Conservation (phyloP, 2,329 filamentous ascomycete species). For the Aureobasidium sp. region DNA sequence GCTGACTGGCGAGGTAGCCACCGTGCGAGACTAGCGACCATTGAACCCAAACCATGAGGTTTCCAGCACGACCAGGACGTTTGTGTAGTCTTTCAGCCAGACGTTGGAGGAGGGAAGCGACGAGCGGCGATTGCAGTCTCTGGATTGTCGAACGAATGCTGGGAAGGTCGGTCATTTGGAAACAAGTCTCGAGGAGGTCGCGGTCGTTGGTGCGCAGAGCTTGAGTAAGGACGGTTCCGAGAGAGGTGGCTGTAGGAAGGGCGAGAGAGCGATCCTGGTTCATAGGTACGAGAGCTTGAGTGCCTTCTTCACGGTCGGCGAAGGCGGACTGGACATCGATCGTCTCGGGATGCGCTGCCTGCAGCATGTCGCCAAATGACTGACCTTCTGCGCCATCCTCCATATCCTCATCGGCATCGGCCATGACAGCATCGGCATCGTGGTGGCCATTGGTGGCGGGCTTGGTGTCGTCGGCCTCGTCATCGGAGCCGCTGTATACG, state of each 20-base stretch:
- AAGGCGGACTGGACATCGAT: conserved; percentile 64
- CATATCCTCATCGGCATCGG: conserved; percentile 22
- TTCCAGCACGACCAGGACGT: conserved; percentile 79
- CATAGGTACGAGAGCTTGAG: conserved; percentile 35
- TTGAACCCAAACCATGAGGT: conserved; percentile 90
- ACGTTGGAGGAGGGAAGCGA: conserved; percentile 68
- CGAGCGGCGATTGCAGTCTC: conserved; percentile 76
- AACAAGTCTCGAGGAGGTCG: conserved; percentile 82
- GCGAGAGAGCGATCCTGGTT: conserved; percentile 42
- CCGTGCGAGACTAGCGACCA: conserved; percentile 91
- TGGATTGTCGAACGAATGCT: conserved; percentile 86
- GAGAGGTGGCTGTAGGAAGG: conserved; percentile 65
- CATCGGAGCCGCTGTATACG: conserved; percentile 26
- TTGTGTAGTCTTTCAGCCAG: conserved; percentile 80
- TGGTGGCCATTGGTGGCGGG: conserved; percentile 1
- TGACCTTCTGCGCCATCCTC: conserved; percentile 43
- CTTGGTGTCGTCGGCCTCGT: conserved; percentile 21
- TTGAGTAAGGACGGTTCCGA: conserved; percentile 88
- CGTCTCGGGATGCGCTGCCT: conserved; percentile 57
- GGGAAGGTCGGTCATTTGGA: conserved; percentile 66
- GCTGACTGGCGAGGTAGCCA: conserved; percentile 77
- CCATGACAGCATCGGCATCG: conserved; percentile 16
- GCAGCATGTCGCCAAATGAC: conserved; percentile 81
- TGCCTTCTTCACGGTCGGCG: conserved; percentile 34
- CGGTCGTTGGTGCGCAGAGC: conserved; percentile 87